Evolutionary conservation across 1,284 basidiomycete species (phyloP), one percentile per base, ranked within the genome.

Genomic region (Leccinum subspadiceum): DNA sequence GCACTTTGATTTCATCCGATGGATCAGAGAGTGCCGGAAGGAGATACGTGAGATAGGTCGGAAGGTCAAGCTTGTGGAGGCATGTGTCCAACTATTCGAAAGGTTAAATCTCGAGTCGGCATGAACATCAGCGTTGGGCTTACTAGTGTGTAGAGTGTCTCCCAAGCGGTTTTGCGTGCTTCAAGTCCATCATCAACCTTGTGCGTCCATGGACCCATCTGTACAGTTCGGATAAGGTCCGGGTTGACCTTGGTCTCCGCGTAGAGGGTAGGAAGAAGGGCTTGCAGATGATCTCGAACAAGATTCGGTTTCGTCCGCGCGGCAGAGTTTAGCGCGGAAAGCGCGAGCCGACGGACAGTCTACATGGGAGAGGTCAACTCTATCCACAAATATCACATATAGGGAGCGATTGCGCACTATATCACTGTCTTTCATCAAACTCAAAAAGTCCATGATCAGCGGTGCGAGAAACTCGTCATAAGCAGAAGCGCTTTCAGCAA

Each of bases 181-280:
- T 97, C 94, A 9, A 97, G 80, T 55, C 95, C 94, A 66, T 96
- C 94, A 68, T 97, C 94, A 37, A 94, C 92, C 71, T 91, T 93
- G 75, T 96, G 94, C 57, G 92, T 95, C 90, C 95, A 99, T 1
- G 97, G 97, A 13, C 97, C 97, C 97, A 99, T 98, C 70, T 93
- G 89, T 7, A 99, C 95, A 5, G 91, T 93, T 33, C 93, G 86
- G 68, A 98, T 90, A 58, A 98, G 85, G 39, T 91, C 87, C 13
- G 85, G 82, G 67, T 94, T 92, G 68, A 95, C 77, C 35, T 83
- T 75, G 0, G 94, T 96, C 77, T 96, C 93, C 53, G 84, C 81
- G 77, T 98, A 98, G 17, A 99, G 79, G 60, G 83, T 84, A 0
- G 95, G 94, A 51, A 98, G 79, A 2, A 99, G 80, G 0, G 81